Conservation (phyloP, 2,329 filamentous ascomycete species). For the Pezicula rhizophila region DNA sequence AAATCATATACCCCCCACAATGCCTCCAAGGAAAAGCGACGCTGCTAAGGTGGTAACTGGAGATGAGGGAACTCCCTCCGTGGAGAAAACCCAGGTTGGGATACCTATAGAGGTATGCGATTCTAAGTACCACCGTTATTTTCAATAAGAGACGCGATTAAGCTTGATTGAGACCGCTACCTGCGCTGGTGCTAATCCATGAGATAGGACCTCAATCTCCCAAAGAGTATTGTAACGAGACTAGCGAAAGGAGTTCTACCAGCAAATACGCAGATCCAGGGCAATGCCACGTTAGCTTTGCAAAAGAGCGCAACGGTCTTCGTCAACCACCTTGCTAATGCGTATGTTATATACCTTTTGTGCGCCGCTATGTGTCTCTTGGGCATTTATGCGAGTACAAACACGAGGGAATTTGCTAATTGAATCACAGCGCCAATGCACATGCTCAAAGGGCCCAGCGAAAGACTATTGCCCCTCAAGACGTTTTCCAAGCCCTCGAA, state of each 20-base stretch:
- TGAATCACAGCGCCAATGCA: conserved; percentile 59
- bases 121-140: background rate
- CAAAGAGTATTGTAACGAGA: conserved; percentile 74
- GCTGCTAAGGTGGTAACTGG: conserved; percentile 39
- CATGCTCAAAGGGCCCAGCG: conserved; percentile 60
- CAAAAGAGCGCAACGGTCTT: conserved; percentile 80
- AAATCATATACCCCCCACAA: background rate
- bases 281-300: conserved; percentile 72
- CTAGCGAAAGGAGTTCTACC: conserved; percentile 76
- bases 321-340: conserved; percentile 70
- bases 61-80: conserved; percentile 31
- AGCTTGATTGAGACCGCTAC: background rate
- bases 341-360: conserved; percentile 48
- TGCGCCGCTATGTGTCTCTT: background rate
- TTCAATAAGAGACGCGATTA: background rate
- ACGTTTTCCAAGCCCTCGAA: conserved; percentile 66
- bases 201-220: conserved; percentile 63
- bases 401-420: background rate
- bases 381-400: background rate
- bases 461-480: conserved; percentile 71
- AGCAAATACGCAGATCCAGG: conserved; percentile 76
- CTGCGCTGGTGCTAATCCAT: background rate
- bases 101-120: conserved; percentile 45
- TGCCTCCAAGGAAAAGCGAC: conserved; percentile 54
- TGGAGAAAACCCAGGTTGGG: conserved; percentile 21